Evolutionary conservation across 2,329 filamentous ascomycete genomes (phyloP).

Genomic region (Didymella lethalis): DNA sequence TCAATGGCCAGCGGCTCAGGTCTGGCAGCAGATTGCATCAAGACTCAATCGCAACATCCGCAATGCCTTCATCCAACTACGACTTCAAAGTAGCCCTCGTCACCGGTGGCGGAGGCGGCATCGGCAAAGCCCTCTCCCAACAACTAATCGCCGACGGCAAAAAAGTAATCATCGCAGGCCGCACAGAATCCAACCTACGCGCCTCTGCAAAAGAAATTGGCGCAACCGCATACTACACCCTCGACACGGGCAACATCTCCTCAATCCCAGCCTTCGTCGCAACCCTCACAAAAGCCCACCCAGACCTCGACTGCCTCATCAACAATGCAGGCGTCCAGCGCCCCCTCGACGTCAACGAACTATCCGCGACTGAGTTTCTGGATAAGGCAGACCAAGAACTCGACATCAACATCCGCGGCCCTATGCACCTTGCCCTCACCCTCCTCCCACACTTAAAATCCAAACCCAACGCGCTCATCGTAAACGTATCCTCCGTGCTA

Average conservation of each 20-base stretch:
- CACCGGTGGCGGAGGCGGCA: slow-evolving; percentile 59
- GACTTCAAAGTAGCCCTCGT: slow-evolving; percentile 56
- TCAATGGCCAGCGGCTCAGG: background rate
- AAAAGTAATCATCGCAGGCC: slow-evolving; percentile 62
- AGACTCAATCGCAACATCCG: background rate
- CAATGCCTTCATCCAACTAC: slow-evolving; percentile 36
- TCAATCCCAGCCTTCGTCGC: slow-evolving; percentile 57
- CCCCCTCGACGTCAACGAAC: slow-evolving; percentile 58
- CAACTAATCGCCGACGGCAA: slow-evolving; percentile 57
- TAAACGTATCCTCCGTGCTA: slow-evolving; percentile 64
- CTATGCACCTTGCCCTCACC: slow-evolving; percentile 62
- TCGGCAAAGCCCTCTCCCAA: slow-evolving; percentile 59
- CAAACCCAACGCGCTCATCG: slow-evolving; percentile 54
- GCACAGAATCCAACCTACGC: slow-evolving; percentile 65
- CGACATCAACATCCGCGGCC: slow-evolving; percentile 65
- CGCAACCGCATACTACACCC: slow-evolving; percentile 60
- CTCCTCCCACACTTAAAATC: slow-evolving; percentile 61
- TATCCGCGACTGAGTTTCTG: slow-evolving; percentile 53
- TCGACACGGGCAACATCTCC: slow-evolving; percentile 59
- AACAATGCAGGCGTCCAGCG: slow-evolving; percentile 68
- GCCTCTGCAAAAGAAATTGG: slow-evolving; percentile 57
- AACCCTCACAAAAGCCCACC: slow-evolving; percentile 59
- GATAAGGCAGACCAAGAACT: slow-evolving; percentile 64
- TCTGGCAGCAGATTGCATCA: background rate
- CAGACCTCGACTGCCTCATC: slow-evolving; percentile 64